Base-by-base conservation (phyloP, 768 basidiomycete genomes). In the Lactifluus volemus region DNA sequence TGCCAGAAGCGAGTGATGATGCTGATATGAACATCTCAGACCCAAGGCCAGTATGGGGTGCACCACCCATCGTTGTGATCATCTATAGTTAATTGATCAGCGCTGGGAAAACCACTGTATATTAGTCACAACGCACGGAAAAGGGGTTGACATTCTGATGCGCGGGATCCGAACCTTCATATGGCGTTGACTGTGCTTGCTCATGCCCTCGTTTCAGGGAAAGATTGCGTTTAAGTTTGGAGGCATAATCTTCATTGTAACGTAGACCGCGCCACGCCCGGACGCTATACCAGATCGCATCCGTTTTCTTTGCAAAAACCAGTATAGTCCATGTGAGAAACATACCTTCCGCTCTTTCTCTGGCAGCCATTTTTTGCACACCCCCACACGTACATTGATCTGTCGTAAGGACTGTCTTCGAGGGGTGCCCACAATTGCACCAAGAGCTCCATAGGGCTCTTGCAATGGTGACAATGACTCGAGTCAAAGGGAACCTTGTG, bases 391-490 rank as follows among this genome's bases (percentile, higher is more conserved):
- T 93, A 94, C 50, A 94, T 74, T 3, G 85, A 88, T 55, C 93
- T 81, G 68, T 96, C 92, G 80, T 86, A 84, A 5, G 86, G 81
- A 67, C 89, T 94, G 41, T 85, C 77, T 68, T 93, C 88, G 66
- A 94, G 83, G 0, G 93, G 93, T 71, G 89, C 93, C 89, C 90
- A 94, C 68, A 96, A 79, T 69, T 95, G 92, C 11, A 89, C 78
- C 41, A 94, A 79, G 21, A 96, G 79, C 65, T 90, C 85, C 89
- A 88, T 92, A 0, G 86, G 82, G 19, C 76, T 72, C 10, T 78
- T 76, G 74, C 92, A 96, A 53, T 79, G 73, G 70, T 80, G 83
- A 81, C 92, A 95, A 53, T 78, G 74, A 6, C 85, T 86, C 29
- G 84, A 84, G 58, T 82, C 74, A 65, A 84, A 72, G 25, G 82